Percentiles rank a stretch among this genome's conserved stretches.
Conservation (phyloP, 495 filamentous ascomycete species). For the Penicillium canescens region DNA sequence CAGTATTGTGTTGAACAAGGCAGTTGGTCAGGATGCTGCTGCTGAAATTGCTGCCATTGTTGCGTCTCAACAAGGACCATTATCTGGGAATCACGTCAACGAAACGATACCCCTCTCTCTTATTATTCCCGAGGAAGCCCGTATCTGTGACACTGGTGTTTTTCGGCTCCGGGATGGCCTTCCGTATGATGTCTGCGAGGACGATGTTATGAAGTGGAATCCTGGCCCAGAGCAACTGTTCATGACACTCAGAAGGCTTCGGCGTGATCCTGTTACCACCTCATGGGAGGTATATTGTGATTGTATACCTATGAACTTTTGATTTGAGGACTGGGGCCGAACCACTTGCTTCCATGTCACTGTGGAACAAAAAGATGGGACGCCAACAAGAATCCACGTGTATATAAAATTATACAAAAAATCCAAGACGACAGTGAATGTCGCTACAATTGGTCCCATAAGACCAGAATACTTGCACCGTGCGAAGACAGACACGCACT, state of each 20-base stretch:
- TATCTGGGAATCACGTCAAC: not conserved
- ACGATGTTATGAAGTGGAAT: constrained; percentile 16
- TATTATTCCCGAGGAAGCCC: constrained; percentile 20
- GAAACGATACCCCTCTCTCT: not conserved
- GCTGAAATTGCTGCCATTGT: not conserved
- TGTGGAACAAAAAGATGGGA: too few relatives aligned
- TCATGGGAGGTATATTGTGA: not conserved
- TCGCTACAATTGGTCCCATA: too few relatives aligned
- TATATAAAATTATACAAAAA: too few relatives aligned
- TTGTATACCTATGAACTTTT: not conserved
- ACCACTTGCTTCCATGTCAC: too few relatives aligned
- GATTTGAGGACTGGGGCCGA: not conserved
- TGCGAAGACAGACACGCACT: too few relatives aligned
- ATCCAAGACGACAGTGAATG: too few relatives aligned
- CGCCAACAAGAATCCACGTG: too few relatives aligned
- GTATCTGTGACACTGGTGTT: constrained; percentile 14
- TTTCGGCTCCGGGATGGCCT: constrained; percentile 15
- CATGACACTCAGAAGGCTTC: not conserved
- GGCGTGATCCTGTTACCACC: not conserved
- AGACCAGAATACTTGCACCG: too few relatives aligned
- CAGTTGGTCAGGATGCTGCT: not conserved
- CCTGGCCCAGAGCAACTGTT: not conserved
- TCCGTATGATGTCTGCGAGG: constrained; percentile 8
- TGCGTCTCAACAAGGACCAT: too few relatives aligned
- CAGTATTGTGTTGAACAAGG: constrained; percentile 6